Conservation (phyloP, 2,329 filamentous ascomycete species). For the Elsinoe perseae region DNA sequence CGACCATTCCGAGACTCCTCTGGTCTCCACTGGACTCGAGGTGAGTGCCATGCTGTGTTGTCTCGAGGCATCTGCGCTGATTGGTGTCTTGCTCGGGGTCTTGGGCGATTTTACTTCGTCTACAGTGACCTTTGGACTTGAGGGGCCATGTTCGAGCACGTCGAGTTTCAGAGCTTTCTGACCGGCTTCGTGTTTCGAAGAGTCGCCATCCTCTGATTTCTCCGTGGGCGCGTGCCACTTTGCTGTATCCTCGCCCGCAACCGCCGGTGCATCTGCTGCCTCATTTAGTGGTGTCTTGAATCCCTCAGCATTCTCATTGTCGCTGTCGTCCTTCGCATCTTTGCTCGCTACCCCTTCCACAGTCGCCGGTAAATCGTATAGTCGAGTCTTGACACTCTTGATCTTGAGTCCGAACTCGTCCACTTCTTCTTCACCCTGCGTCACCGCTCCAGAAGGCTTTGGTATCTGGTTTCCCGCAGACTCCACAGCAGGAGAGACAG, state of each 20-base stretch:
- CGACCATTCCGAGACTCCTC: slow-evolving; percentile 69
- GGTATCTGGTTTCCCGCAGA: slow-evolving; percentile 20
- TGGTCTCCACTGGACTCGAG: slow-evolving; percentile 12
- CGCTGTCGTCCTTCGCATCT: slow-evolving; percentile 15
- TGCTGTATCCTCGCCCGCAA: not conserved
- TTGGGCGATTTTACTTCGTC: slow-evolving; percentile 2
- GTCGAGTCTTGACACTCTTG: slow-evolving; percentile 26
- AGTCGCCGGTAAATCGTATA: slow-evolving; percentile 25
- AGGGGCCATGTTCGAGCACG: not conserved
- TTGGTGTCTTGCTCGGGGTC: not conserved
- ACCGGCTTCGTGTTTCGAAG: not conserved
- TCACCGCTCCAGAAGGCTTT: not conserved
- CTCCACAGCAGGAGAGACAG: slow-evolving; percentile 21
- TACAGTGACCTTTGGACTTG: not conserved
- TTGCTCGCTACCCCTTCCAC: slow-evolving; percentile 19
- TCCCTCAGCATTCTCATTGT: slow-evolving; percentile 19
- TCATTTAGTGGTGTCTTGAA: slow-evolving; percentile 4
- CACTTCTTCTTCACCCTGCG: slow-evolving; percentile 22
- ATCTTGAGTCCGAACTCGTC: slow-evolving; percentile 35
- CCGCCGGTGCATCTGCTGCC: not conserved
- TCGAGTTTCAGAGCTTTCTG: not conserved
- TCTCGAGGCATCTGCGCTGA: not conserved
- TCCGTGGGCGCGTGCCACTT: not conserved
- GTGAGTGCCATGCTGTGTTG: slow-evolving; percentile 6
- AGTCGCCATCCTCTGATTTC: not conserved